Evolutionary conservation across 2,329 filamentous ascomycete species (phyloP).

Genomic region (Fusarium bulbicola): DNA sequence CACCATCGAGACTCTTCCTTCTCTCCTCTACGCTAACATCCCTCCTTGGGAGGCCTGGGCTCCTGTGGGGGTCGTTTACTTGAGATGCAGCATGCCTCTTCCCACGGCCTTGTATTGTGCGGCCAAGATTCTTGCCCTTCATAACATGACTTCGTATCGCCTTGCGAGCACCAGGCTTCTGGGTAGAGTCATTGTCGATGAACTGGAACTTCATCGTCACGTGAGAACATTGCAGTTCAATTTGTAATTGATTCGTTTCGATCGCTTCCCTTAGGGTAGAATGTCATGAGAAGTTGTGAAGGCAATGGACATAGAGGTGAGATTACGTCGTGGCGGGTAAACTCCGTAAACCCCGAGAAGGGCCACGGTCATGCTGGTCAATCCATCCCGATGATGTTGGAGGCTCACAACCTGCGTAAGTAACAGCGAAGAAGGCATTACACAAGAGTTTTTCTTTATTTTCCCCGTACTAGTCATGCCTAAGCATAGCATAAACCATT

Average conservation of each 20-base stretch:
- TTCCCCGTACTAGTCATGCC: not conserved
- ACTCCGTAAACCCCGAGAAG: slow-evolving; percentile 30
- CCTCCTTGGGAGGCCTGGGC: not conserved
- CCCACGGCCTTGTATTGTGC: slow-evolving; percentile 28
- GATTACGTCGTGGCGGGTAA: slow-evolving; percentile 14
- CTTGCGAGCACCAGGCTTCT: slow-evolving; percentile 10
- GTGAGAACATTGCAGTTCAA: not conserved
- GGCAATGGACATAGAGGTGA: not conserved
- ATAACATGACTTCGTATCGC: slow-evolving; percentile 38
- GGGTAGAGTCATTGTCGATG: slow-evolving; percentile 16
- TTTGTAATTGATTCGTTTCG: too few species aligned
- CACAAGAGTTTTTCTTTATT: not conserved
- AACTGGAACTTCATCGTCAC: slow-evolving; percentile 34
- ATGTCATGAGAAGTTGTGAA: not conserved
- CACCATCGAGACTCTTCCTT: not conserved
- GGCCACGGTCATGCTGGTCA: not conserved
- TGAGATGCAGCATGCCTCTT: slow-evolving; percentile 21
- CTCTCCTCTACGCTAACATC: accelerated
- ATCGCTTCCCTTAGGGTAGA: not conserved
- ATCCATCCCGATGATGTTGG: not conserved
- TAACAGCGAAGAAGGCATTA: not conserved
- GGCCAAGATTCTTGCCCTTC: slow-evolving; percentile 37
- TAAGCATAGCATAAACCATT: not conserved
- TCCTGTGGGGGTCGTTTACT: not conserved
- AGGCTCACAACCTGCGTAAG: not conserved